phyloP scores from a whole-genome alignment of 2,329 filamentous ascomycete genomes.

The Chlorencoelia australis region DNA sequence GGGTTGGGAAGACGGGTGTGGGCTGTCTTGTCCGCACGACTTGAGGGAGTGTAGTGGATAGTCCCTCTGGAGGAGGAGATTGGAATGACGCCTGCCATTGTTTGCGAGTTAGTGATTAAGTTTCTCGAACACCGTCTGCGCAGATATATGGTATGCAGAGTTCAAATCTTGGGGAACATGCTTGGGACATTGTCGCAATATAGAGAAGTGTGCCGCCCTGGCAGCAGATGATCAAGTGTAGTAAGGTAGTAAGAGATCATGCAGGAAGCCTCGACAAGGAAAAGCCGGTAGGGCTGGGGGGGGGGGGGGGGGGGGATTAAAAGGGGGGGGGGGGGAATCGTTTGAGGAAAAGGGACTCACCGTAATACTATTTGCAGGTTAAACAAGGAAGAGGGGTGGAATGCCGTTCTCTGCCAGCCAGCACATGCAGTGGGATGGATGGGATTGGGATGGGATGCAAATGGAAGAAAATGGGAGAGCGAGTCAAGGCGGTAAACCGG shows the following conservation, averaged over 20 bases:
- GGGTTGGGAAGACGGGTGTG: constrained; percentile 27
- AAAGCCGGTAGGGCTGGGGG: constrained; percentile 5
- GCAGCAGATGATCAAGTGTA: constrained; percentile 8
- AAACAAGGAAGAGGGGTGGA: too few relatives aligned
- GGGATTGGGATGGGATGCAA: too few relatives aligned
- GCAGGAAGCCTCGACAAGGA: constrained; percentile 4
- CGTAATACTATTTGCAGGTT: too few relatives aligned
- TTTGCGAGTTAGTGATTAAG: constrained; percentile 17
- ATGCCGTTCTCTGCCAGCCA: too few relatives aligned
- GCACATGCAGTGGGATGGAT: too few relatives aligned
- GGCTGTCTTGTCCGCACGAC: constrained; percentile 10
- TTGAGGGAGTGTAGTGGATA: constrained; percentile 20
- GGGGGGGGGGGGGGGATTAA: constrained; percentile 4
- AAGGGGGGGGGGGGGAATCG: too few relatives aligned
- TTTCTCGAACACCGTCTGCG: neutral
- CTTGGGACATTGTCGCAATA: constrained; percentile 5
- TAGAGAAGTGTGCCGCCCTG: constrained; percentile 1
- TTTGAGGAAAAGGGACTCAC: too few relatives aligned
- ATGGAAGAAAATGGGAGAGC: too few relatives aligned
- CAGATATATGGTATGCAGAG: neutral
- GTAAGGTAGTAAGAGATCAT: constrained; percentile 4
- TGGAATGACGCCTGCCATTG: constrained; percentile 21
- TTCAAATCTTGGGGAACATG: neutral
- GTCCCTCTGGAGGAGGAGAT: constrained; percentile 20
- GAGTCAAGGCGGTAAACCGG: too few relatives aligned